Evolutionary conservation across 1,139 yeast species (phyloP).

Genomic region (Saccharomycopsis crataegensis): DNA sequence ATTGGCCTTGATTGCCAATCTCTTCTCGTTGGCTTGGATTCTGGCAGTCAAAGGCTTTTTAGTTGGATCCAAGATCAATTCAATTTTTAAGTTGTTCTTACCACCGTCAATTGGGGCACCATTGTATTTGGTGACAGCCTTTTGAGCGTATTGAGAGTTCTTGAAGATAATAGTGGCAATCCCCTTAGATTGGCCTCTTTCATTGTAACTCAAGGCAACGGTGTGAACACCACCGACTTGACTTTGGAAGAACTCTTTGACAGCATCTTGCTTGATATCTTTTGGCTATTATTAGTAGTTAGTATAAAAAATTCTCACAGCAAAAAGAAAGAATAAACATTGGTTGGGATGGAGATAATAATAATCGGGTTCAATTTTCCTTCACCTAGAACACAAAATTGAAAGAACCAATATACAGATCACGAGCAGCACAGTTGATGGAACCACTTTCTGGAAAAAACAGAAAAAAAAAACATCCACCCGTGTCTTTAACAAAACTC

Average conservation of each 20-base stretch:
- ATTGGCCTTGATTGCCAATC: slow-evolving; percentile 18
- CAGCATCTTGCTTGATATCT: slow-evolving; percentile 69
- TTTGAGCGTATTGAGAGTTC: slow-evolving; percentile 57
- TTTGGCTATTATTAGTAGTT: slow-evolving; percentile 37
- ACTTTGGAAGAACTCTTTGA: slow-evolving; percentile 82
- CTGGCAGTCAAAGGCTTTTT: slow-evolving; percentile 70
- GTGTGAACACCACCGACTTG: slow-evolving; percentile 81
- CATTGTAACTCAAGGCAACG: slow-evolving; percentile 72
- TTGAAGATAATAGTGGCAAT: slow-evolving; percentile 80
- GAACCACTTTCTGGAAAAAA: too few relatives aligned
- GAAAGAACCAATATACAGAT: too few relatives aligned
- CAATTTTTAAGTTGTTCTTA: slow-evolving; percentile 67
- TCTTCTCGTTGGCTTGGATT: slow-evolving; percentile 42
- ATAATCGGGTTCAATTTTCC: too few relatives aligned
- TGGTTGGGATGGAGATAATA: too few relatives aligned
- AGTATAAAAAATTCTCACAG: neutral
- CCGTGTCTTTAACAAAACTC: too few relatives aligned
- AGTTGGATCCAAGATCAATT: slow-evolving; percentile 79
- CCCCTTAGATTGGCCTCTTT: slow-evolving; percentile 87
- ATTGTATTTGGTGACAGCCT: slow-evolving; percentile 78
- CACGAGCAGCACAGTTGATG: too few relatives aligned
- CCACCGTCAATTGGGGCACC: slow-evolving; percentile 95
- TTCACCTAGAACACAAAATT: too few relatives aligned
- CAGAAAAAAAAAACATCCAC: too few relatives aligned
- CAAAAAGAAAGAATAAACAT: too few relatives aligned